Percentiles rank a stretch among this genome's conserved stretches.
phyloP scores from a whole-genome alignment of 768 basidiomycete genomes.

The Postia placenta region DNA sequence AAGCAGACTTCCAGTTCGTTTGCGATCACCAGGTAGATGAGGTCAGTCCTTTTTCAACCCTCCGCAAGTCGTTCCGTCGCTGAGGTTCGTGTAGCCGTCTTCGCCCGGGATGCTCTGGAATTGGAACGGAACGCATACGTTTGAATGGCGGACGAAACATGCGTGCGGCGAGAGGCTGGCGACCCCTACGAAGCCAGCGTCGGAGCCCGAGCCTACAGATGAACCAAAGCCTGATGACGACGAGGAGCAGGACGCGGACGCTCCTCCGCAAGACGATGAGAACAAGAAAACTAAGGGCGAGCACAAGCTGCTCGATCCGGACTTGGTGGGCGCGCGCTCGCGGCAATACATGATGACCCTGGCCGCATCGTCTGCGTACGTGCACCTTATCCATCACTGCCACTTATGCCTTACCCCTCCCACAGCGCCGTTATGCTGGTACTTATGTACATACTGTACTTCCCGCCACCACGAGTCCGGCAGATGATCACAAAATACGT shows the following conservation, averaged over 20 bases:
- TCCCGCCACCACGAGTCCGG: slow-evolving; percentile 19
- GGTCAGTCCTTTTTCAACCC: slow-evolving; percentile 12
- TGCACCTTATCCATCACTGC: slow-evolving; percentile 1
- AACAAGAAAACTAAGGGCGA: slow-evolving; percentile 10
- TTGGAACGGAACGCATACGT: slow-evolving; percentile 24
- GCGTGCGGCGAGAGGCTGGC: slow-evolving; percentile 17
- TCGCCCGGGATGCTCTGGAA: slow-evolving; percentile 10
- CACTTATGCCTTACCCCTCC: background rate
- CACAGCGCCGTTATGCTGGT: slow-evolving; percentile 11
- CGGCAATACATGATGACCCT: slow-evolving; percentile 12
- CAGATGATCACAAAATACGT: slow-evolving; percentile 12
- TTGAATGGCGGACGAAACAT: slow-evolving; percentile 23
- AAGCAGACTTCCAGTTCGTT: slow-evolving; percentile 21
- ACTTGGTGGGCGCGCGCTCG: slow-evolving; percentile 1
- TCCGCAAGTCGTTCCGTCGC: background rate
- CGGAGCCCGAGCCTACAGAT: background rate
- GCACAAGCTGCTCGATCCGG: slow-evolving; percentile 11
- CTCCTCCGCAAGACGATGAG: slow-evolving; percentile 12
- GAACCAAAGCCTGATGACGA: slow-evolving; percentile 5
- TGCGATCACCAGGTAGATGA: slow-evolving; percentile 22
- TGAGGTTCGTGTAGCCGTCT: slow-evolving; percentile 10
- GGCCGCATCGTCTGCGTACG: slow-evolving; percentile 15
- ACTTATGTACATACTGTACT: slow-evolving; percentile 18
- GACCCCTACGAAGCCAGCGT: background rate
- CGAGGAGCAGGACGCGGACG: slow-evolving; percentile 2